Evolutionary conservation across 306 rosid species (phyloP), one percentile per base, ranked within the genome.

Genomic region (Vigna angularis): DNA sequence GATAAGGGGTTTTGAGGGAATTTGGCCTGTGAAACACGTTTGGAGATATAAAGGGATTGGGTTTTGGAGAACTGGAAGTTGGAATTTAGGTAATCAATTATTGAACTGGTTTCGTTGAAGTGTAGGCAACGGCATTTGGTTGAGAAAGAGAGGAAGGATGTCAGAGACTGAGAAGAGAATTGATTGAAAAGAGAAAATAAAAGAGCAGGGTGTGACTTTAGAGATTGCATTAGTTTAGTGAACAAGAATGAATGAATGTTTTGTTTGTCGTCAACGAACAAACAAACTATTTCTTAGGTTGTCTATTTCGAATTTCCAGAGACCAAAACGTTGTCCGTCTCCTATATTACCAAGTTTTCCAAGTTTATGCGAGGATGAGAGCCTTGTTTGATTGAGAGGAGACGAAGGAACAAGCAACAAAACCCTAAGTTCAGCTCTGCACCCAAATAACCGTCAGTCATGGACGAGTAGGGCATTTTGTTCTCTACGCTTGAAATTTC

Each of bases 1-100:
- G 82, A 73, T n/a, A 76, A 81, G 24, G 89, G 81, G 11, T 83
- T 86, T 32, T 74, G 72, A 13, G 75, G 79, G 44, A 77, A 59
- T n/a, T n/a, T 63, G 36, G 4, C 2, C 16, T 61, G 0, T 13
- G 72, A 59, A 36, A 84, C 69, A 36, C 63, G 69, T 16, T 66
- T 67, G 3, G 82, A 78, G 47, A 91, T 45, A 14, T 73, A 76
- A 36, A 53, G 8, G 3, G 79, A 82, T 24, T 77, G 83, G 13
- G 73, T 4, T 58, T 36, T 56, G 18, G 91, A 42, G 28, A 86
- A 80, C 30, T 86, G 65, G 79, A 81, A 66, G 53, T 76, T 79
- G 26, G 79, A 45, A 63, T 51, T 66, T 8, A 90, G 89, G 74
- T 73, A 78, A 62, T 80, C 13, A 22, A 42, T 1, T 24, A 82